Conservation (phyloP, 306 rosid genomes). For the Begonia masoniana region DNA sequence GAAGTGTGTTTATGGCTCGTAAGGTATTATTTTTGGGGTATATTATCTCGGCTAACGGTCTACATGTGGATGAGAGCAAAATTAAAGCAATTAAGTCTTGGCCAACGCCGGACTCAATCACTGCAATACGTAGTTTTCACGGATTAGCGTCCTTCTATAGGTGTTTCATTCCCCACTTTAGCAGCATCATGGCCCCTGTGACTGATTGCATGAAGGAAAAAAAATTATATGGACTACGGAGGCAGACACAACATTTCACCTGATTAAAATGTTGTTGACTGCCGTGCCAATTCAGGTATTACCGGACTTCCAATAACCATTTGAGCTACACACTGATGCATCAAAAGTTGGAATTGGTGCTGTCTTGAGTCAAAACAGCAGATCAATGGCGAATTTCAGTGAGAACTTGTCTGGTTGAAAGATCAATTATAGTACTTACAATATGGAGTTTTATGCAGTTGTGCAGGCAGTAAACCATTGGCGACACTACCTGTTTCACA, state of each 20-base stretch:
- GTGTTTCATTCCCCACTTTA: too few species aligned
- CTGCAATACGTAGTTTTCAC: neutral
- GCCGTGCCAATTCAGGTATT: neutral
- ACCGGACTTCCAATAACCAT: neutral
- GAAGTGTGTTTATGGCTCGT: neutral
- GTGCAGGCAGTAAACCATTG: too few species aligned
- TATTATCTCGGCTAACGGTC: neutral
- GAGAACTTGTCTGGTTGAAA: too few species aligned
- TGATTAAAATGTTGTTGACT: neutral
- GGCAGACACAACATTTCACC: neutral
- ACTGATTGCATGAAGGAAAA: neutral
- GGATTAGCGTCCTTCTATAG: neutral
- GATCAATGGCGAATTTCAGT: too few species aligned
- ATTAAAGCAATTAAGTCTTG: neutral
- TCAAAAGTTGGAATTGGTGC: too few species aligned
- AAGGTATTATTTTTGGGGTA: neutral
- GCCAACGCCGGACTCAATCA: neutral
- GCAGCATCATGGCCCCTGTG: neutral
- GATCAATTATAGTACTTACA: too few species aligned
- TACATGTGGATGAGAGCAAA: neutral
- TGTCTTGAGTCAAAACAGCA: too few species aligned
- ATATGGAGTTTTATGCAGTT: too few species aligned
- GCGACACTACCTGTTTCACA: too few species aligned
- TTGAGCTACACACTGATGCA: too few species aligned
- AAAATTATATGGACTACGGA: neutral